phyloP scores from a whole-genome alignment of 106 monocot species.

The Ottelia alismoides region DNA sequence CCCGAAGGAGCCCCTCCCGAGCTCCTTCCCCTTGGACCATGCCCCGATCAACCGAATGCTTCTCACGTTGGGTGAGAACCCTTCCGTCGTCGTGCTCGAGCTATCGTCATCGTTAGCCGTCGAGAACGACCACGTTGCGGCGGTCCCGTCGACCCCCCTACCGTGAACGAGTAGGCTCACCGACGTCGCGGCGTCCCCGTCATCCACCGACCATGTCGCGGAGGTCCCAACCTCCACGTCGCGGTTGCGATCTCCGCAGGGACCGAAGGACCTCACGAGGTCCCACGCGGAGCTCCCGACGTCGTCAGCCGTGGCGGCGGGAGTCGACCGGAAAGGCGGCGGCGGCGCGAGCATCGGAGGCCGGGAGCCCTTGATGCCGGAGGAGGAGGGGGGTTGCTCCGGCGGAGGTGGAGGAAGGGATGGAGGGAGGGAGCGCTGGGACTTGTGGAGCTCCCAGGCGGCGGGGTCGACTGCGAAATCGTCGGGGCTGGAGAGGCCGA shows the following conservation, averaged over 20 bases:
- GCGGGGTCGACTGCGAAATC: too few species aligned
- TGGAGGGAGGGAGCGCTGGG: too few species aligned
- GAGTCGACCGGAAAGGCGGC: too few species aligned
- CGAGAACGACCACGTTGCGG: constrained; percentile 10
- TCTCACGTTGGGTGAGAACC: constrained; percentile 48
- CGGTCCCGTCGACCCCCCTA: constrained; percentile 15
- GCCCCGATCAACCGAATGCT: constrained; percentile 32
- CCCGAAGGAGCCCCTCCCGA: constrained; percentile 94
- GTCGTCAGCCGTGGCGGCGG: too few species aligned
- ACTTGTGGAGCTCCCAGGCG: too few species aligned
- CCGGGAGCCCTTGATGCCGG: too few species aligned
- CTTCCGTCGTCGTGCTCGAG: constrained; percentile 52
- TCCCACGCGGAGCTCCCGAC: too few species aligned
- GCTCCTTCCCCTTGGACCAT: constrained; percentile 45
- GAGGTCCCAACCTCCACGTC: neutral
- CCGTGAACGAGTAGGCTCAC: constrained; percentile 1
- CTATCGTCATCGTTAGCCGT: constrained; percentile 53
- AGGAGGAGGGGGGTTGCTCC: too few species aligned
- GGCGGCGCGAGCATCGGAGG: too few species aligned
- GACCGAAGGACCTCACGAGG: too few species aligned
- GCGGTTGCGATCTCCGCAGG: neutral
- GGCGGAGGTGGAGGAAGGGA: too few species aligned
- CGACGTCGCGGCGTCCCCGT: constrained; percentile 6
- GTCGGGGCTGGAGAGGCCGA: too few species aligned
- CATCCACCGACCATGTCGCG: neutral